Percentiles rank a stretch among this genome's conserved stretches.
These are phyloP conservation scores for Asclepias syriaca DNA, from an alignment of 257 asterid genomes.

Conservation along the genomic window DNA sequence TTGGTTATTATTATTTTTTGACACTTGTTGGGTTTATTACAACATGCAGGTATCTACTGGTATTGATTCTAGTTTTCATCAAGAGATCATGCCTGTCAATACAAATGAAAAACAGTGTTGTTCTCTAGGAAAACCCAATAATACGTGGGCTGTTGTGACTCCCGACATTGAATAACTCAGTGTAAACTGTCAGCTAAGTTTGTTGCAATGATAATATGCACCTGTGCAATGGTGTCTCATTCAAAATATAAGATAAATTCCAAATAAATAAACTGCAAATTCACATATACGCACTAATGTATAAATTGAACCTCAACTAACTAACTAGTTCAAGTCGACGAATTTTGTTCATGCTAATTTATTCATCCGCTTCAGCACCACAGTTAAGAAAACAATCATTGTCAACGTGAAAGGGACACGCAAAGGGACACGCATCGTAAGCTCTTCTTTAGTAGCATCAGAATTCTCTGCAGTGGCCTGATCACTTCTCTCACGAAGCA, in stretches of 20 bases:
- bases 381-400: constrained; percentile 45
- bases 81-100: constrained; percentile 45
- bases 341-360: constrained; percentile 38
- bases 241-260: too few relatives aligned
- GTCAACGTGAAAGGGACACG: constrained; percentile 51
- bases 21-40: neutral
- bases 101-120: constrained; percentile 29
- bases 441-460: constrained; percentile 32
- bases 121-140: constrained; percentile 36
- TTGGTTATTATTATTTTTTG: too few relatives aligned
- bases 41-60: constrained; percentile 65
- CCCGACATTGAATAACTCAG: constrained; percentile 44
- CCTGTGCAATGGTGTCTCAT: neutral
- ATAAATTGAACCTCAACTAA: neutral
- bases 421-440: neutral
- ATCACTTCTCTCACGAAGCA: constrained; percentile 23
- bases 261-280: too few relatives aligned
- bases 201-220: neutral
- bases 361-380: constrained; percentile 48
- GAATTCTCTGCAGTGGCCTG: constrained; percentile 9
- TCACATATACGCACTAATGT: too few relatives aligned
- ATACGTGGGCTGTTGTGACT: constrained; percentile 39
- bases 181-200: neutral
- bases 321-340: constrained; percentile 25
- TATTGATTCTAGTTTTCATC: constrained; percentile 25